Evolutionary conservation across 2,329 filamentous ascomycete genomes (phyloP).

Genomic region (Didymella glomerata): DNA sequence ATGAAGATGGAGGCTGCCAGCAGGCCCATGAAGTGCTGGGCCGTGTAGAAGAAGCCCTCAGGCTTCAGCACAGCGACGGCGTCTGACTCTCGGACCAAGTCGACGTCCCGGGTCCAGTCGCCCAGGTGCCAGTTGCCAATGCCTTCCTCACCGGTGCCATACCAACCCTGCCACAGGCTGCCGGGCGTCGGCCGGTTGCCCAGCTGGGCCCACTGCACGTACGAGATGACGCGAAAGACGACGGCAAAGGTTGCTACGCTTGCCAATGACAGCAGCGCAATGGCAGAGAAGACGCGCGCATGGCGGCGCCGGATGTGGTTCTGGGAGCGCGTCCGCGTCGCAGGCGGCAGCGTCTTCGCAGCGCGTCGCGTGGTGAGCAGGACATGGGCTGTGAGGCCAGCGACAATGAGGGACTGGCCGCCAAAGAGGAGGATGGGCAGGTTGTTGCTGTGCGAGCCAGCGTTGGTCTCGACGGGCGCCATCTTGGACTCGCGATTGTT

Average conservation of each 20-base stretch:
- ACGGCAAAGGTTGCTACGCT: slow-evolving; percentile 57
- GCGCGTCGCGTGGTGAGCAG: slow-evolving; percentile 43
- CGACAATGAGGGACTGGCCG: slow-evolving; percentile 43
- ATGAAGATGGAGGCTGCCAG: slow-evolving; percentile 66
- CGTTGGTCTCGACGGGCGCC: slow-evolving; percentile 21
- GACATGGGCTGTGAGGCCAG: slow-evolving; percentile 41
- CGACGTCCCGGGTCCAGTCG: slow-evolving; percentile 64
- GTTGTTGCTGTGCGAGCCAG: slow-evolving; percentile 43
- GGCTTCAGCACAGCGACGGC: slow-evolving; percentile 64
- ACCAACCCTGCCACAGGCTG: slow-evolving; percentile 52
- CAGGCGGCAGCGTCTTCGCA: slow-evolving; percentile 44
- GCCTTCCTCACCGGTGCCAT: slow-evolving; percentile 48
- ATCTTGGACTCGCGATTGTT: neutral
- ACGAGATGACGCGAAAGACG: slow-evolving; percentile 58
- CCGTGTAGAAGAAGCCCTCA: slow-evolving; percentile 69
- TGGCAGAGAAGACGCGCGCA: slow-evolving; percentile 52
- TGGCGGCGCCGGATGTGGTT: slow-evolving; percentile 41
- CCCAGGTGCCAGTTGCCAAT: slow-evolving; percentile 52
- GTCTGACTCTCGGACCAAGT: slow-evolving; percentile 62
- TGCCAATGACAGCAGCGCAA: slow-evolving; percentile 58
- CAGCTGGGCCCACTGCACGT: slow-evolving; percentile 60
- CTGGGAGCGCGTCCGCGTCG: slow-evolving; percentile 46
- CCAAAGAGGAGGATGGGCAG: slow-evolving; percentile 45
- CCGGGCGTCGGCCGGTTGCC: slow-evolving; percentile 53
- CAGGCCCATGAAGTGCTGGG: slow-evolving; percentile 65